Percentiles rank a stretch among this genome's conserved stretches.
Conservation (phyloP, 2,329 filamentous ascomycete genomes). For the Colletotrichum sp. region DNA sequence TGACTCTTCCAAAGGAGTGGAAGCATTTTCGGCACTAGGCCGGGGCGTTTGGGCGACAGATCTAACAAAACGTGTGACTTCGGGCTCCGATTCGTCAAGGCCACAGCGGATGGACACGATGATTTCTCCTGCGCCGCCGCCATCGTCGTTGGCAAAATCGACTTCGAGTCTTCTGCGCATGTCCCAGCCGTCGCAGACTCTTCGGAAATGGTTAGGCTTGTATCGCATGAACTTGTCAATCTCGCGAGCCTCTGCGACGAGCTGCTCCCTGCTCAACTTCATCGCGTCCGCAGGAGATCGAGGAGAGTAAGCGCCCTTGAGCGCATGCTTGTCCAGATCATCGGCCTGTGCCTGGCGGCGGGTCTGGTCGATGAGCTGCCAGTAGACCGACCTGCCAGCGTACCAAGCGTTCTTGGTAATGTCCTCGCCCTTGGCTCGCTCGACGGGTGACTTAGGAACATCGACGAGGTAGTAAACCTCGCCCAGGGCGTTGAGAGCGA, state of each 20-base stretch:
- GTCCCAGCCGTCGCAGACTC: slow-evolving; percentile 84
- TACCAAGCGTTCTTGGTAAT: slow-evolving; percentile 76
- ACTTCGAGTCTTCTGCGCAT: slow-evolving; percentile 87
- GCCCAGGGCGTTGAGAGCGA: slow-evolving; percentile 90
- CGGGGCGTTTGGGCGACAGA: slow-evolving; percentile 19
- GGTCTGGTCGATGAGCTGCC: slow-evolving; percentile 81
- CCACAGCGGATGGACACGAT: slow-evolving; percentile 79
- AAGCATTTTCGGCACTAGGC: not conserved
- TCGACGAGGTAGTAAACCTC: slow-evolving; percentile 87
- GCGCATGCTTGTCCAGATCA: slow-evolving; percentile 70
- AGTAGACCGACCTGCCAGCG: slow-evolving; percentile 77
- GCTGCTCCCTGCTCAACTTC: slow-evolving; percentile 72
- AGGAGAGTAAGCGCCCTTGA: slow-evolving; percentile 80
- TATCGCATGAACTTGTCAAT: slow-evolving; percentile 78
- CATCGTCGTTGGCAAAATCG: slow-evolving; percentile 85
- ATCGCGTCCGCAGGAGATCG: slow-evolving; percentile 77
- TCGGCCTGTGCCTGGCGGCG: slow-evolving; percentile 74
- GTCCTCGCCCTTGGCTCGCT: slow-evolving; percentile 57
- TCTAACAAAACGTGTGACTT: slow-evolving; percentile 50
- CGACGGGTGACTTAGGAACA: slow-evolving; percentile 61
- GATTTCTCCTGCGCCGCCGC: slow-evolving; percentile 76
- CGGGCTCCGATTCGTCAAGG: slow-evolving; percentile 59
- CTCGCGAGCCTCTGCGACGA: slow-evolving; percentile 78
- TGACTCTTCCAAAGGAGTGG: not conserved
- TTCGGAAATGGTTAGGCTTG: slow-evolving; percentile 79